phyloP scores from a whole-genome alignment of 768 basidiomycete species.

The Boletus subparvulus region DNA sequence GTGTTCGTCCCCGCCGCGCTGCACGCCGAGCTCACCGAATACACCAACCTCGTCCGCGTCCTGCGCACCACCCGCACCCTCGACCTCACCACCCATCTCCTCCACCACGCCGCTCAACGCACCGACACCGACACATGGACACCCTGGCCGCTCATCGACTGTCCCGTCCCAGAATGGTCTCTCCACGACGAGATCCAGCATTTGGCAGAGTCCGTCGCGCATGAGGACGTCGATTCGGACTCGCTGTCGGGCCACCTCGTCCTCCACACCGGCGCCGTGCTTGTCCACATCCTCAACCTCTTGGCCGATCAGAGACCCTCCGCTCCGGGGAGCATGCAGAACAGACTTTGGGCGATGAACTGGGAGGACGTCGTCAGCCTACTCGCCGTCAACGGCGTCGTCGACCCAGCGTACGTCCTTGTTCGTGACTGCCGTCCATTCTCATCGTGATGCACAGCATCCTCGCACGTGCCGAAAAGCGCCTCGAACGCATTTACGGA shows the following conservation, averaged over 20 bases:
- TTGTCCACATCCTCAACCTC: conserved; percentile 53
- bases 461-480: too few relatives aligned
- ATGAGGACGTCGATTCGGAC: conserved; percentile 32
- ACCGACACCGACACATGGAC: conserved; percentile 57
- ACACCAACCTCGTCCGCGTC: conserved; percentile 62
- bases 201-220: conserved; percentile 38
- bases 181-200: conserved; percentile 65
- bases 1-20: conserved; percentile 50
- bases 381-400: conserved; percentile 41
- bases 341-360: conserved; percentile 57
- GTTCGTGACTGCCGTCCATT: too few relatives aligned
- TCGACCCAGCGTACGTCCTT: conserved; percentile 26
- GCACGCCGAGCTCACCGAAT: conserved; percentile 66
- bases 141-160: conserved; percentile 74
- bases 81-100: conserved; percentile 57
- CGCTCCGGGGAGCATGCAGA: conserved; percentile 59
- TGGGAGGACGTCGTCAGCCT: conserved; percentile 66
- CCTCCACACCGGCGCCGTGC: conserved; percentile 41
- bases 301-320: conserved; percentile 57
- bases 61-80: conserved; percentile 57
- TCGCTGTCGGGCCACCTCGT: conserved; percentile 38
- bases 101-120: conserved; percentile 22
- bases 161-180: conserved; percentile 66
- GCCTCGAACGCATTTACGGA: too few relatives aligned
- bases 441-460: too few relatives aligned